A percentile compares a stretch with the other conserved stretches of the same genome.
Conservation (phyloP, 2,329 filamentous ascomycete species). For the Fusarium fujikuroi region DNA sequence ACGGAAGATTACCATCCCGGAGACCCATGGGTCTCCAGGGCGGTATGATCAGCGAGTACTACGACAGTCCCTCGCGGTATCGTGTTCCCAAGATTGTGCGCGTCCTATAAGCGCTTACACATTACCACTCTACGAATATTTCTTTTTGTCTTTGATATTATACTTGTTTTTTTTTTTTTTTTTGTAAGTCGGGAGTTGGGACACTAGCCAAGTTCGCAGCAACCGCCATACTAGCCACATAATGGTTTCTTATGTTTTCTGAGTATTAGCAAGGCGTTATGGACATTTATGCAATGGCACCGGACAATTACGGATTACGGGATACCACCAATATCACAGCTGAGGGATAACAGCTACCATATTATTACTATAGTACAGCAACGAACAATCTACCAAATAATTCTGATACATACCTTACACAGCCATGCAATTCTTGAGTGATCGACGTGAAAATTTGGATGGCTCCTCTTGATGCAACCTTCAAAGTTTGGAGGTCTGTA, state of each 20-base stretch:
- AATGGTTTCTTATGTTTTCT: conserved; percentile 10
- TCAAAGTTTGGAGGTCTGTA: neutral
- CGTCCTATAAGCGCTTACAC: conserved; percentile 18
- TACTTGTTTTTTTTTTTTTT: neutral
- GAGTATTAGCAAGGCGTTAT: conserved; percentile 35
- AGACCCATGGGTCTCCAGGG: conserved; percentile 29
- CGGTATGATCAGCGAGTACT: conserved; percentile 38
- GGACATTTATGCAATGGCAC: conserved; percentile 18
- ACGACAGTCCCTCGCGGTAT: conserved; percentile 39
- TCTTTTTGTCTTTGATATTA: conserved; percentile 7
- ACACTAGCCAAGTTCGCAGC: conserved; percentile 6
- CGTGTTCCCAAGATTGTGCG: conserved; percentile 38
- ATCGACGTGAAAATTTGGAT: conserved; percentile 8
- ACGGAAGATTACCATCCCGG: conserved; percentile 9
- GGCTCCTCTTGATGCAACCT: neutral
- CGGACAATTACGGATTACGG: conserved; percentile 25
- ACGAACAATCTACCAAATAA: conserved; percentile 21
- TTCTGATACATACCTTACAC: neutral
- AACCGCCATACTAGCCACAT: conserved; percentile 26
- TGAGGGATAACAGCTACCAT: conserved; percentile 28
- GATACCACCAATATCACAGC: conserved; percentile 29
- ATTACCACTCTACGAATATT: conserved; percentile 6
- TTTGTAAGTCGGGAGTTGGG: conserved; percentile 17
- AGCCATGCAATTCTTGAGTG: neutral
- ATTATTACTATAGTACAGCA: conserved; percentile 25